Evolutionary conservation across 1,284 basidiomycete genomes (phyloP).

Genomic region (Leccinum laetum): DNA sequence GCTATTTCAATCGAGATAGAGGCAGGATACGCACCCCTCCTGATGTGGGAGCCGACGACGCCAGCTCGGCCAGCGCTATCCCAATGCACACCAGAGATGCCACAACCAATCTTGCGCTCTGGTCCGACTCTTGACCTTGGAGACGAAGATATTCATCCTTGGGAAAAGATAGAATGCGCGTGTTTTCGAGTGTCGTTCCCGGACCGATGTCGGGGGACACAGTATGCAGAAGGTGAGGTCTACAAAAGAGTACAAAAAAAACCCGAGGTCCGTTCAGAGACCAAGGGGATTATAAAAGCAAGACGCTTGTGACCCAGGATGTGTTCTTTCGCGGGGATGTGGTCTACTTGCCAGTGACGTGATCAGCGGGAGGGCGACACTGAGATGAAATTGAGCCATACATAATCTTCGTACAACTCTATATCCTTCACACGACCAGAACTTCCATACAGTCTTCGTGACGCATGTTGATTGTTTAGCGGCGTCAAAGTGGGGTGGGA

Average conservation of each 20-base stretch:
- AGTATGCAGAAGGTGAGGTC: slow-evolving; percentile 80
- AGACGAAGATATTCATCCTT: slow-evolving; percentile 69
- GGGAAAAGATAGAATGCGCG: slow-evolving; percentile 45
- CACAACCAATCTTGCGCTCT: slow-evolving; percentile 39
- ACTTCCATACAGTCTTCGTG: slow-evolving; percentile 76
- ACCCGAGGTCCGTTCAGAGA: slow-evolving; percentile 49
- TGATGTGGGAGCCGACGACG: slow-evolving; percentile 68
- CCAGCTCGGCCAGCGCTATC: slow-evolving; percentile 70
- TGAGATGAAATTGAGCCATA: slow-evolving; percentile 34
- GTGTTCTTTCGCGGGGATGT: slow-evolving; percentile 60
- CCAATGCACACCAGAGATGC: slow-evolving; percentile 44
- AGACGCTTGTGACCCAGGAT: slow-evolving; percentile 66
- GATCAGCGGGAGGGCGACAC: slow-evolving; percentile 7
- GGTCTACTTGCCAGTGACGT: slow-evolving; percentile 40
- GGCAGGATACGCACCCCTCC: slow-evolving; percentile 32
- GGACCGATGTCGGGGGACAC: slow-evolving; percentile 55
- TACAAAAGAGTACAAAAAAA: slow-evolving; percentile 83
- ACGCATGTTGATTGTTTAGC: slow-evolving; percentile 59
- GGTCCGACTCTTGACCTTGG: slow-evolving; percentile 71
- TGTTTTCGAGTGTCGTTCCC: slow-evolving; percentile 38
- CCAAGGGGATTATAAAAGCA: slow-evolving; percentile 69
- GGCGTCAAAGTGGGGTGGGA: slow-evolving; percentile 61
- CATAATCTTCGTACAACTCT: slow-evolving; percentile 82
- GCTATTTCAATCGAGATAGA: neutral
- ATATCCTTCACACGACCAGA: slow-evolving; percentile 73